Evolutionary conservation across 2,329 filamentous ascomycete species (phyloP).

Genomic region (Pseudocercospora vitis): DNA sequence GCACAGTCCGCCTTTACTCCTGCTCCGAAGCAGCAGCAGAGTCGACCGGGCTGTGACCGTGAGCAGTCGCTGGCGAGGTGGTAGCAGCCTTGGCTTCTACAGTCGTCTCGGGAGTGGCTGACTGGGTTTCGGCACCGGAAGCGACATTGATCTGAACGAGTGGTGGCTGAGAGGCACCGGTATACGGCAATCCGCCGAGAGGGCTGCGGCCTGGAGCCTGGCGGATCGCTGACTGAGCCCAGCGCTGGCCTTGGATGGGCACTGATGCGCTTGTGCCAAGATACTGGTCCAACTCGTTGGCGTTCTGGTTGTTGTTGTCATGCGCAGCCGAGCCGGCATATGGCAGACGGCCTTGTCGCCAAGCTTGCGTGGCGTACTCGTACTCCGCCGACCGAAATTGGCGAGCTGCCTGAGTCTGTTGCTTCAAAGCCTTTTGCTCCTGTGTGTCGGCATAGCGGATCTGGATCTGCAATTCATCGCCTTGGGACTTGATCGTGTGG

Average conservation of each 20-base stretch:
- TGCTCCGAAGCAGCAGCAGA: slow-evolving; percentile 30
- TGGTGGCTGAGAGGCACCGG: slow-evolving; percentile 29
- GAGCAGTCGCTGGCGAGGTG: slow-evolving; percentile 27
- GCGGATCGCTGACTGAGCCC: slow-evolving; percentile 36
- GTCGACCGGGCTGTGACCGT: slow-evolving; percentile 30
- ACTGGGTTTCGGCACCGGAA: slow-evolving; percentile 21
- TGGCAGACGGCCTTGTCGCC: slow-evolving; percentile 36
- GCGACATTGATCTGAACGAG: slow-evolving; percentile 28
- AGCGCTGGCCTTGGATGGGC: slow-evolving; percentile 39
- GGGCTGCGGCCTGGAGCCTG: slow-evolving; percentile 28
- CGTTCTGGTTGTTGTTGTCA: slow-evolving; percentile 27
- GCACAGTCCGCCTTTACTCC: slow-evolving; percentile 24
- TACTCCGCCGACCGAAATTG: slow-evolving; percentile 97
- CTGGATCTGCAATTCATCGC: slow-evolving; percentile 80
- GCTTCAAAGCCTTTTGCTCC: slow-evolving; percentile 94
- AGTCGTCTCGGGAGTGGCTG: slow-evolving; percentile 22
- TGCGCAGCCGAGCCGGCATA: slow-evolving; percentile 28
- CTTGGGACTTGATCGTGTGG: slow-evolving; percentile 54
- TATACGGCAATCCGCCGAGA: slow-evolving; percentile 31
- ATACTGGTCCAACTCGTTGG: slow-evolving; percentile 42
- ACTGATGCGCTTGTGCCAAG: slow-evolving; percentile 35
- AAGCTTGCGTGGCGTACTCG: slow-evolving; percentile 40
- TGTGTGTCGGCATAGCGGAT: slow-evolving; percentile 97
- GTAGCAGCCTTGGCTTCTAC: slow-evolving; percentile 27
- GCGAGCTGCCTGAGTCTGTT: slow-evolving; percentile 89